Conservation (phyloP, 257 asterid genomes). For the Rhazya stricta region DNA sequence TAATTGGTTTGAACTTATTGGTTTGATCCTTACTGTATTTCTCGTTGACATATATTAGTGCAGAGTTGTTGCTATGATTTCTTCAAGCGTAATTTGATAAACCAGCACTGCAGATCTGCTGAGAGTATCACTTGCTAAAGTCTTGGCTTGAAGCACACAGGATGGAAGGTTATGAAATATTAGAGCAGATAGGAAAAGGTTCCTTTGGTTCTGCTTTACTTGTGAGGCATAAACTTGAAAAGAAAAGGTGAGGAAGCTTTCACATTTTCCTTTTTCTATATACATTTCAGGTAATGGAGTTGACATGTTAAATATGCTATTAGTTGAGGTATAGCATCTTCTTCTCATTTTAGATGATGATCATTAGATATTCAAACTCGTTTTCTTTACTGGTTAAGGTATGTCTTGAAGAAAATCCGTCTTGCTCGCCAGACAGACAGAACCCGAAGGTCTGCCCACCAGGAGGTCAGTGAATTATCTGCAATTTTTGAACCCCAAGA, state of each 20-base stretch:
- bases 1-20: background rate
- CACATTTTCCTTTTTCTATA: background rate
- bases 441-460: conserved; percentile 97
- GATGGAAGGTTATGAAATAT: conserved; percentile 81
- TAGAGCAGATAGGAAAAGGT: conserved; percentile 98
- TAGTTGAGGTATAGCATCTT: background rate
- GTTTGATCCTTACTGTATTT: background rate
- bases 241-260: conserved; percentile 64
- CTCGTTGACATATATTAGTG: background rate
- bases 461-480: conserved; percentile 53
- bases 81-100: background rate
- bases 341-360: background rate
- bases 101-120: background rate
- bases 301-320: background rate
- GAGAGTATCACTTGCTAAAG: background rate
- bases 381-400: conserved; percentile 42
- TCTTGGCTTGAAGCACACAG: conserved; percentile 11
- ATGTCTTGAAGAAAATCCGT: conserved; percentile 95
- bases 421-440: conserved; percentile 98
- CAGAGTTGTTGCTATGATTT: background rate
- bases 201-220: conserved; percentile 96
- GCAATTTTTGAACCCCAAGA: background rate
- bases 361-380: background rate
- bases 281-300: background rate
- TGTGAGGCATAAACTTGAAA: conserved; percentile 89